Percentiles rank a stretch among this genome's conserved stretches.
These are phyloP conservation scores for Cyberlindnera amylophila DNA, from an alignment of 805 yeast species.

Conservation along the genomic window DNA sequence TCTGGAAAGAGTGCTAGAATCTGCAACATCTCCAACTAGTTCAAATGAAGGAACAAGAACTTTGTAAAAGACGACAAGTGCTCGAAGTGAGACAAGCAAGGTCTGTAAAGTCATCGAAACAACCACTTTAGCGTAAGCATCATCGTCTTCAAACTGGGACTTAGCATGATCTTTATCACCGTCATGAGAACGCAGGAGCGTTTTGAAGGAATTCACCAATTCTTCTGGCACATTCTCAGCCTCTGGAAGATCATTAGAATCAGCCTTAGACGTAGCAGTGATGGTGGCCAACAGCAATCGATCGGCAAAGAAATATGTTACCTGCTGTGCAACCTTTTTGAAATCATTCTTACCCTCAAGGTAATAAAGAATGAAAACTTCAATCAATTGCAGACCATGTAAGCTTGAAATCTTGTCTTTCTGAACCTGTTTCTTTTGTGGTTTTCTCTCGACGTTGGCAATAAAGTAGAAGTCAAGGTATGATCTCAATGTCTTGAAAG, in stretches of 20 bases:
- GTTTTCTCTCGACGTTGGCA: constrained; percentile 3
- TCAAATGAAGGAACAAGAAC: constrained; percentile 16
- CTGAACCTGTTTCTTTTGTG: neutral
- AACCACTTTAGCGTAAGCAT: constrained; percentile 7
- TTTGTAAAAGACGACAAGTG: constrained; percentile 21
- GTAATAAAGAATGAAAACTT: constrained; percentile 7
- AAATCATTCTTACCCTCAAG: constrained; percentile 8
- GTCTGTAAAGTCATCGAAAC: constrained; percentile 10
- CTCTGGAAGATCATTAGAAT: neutral
- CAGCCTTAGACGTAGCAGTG: neutral
- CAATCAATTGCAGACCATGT: constrained; percentile 6
- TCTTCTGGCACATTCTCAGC: neutral
- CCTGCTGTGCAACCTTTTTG: constrained; percentile 1
- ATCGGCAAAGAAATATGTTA: constrained; percentile 9
- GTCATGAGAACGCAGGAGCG: neutral
- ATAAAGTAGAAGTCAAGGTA: constrained; percentile 20
- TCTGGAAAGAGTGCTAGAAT: constrained; percentile 1
- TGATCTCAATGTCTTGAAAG: constrained; percentile 34
- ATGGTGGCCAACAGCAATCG: constrained; percentile 4
- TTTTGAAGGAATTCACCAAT: constrained; percentile 1
- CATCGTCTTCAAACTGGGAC: neutral
- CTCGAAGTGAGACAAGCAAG: constrained; percentile 20
- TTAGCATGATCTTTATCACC: neutral
- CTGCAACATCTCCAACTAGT: constrained; percentile 2
- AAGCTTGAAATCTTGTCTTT: neutral